These are phyloP conservation scores for Lyophyllum shimeji DNA, from an alignment of 768 basidiomycete species.

Conservation along the genomic window DNA sequence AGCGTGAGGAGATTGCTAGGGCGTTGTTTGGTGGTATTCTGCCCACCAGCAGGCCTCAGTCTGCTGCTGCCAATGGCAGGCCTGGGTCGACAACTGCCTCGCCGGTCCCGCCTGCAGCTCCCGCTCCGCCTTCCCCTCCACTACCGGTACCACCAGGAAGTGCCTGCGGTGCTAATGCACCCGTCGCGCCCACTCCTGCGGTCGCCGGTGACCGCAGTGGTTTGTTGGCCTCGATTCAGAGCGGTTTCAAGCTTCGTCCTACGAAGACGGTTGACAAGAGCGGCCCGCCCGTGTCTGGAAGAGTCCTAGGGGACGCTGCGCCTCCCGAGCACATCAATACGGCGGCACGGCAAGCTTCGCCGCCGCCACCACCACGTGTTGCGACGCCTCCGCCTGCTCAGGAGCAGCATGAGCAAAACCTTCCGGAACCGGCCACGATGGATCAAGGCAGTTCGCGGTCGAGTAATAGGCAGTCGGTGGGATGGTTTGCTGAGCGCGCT, in stretches of 20 bases:
- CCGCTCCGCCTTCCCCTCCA: conserved; percentile 32
- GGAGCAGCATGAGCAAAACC: conserved; percentile 10
- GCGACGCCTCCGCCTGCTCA: conserved; percentile 15
- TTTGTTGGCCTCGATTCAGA: conserved; percentile 77
- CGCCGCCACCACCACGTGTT: conserved; percentile 43
- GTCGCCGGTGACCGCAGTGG: conserved; percentile 57
- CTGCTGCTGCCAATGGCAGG: conserved; percentile 44
- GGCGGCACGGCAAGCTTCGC: conserved; percentile 42
- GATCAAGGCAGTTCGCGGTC: conserved; percentile 23
- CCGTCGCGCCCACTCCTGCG: conserved; percentile 30
- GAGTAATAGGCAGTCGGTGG: conserved; percentile 74
- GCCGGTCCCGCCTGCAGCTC: conserved; percentile 29
- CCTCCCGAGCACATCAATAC: conserved; percentile 70
- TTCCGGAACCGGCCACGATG: conserved; percentile 31
- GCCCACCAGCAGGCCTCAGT: conserved; percentile 55
- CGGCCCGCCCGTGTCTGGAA: conserved; percentile 65
- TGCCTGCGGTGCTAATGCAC: too few species aligned
- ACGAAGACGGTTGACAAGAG: conserved; percentile 85
- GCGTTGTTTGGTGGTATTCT: conserved; percentile 76
- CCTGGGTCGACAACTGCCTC: conserved; percentile 42
- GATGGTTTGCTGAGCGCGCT: conserved; percentile 89
- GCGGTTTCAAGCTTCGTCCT: conserved; percentile 69
- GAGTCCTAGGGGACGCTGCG: conserved; percentile 71
- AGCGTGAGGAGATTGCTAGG: conserved; percentile 71
- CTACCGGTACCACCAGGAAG: conserved; percentile 35